Evolutionary conservation across 75 land plant species (phyloP), one percentile per base, ranked within the genome.

Genomic region (Larix kaempferi): DNA sequence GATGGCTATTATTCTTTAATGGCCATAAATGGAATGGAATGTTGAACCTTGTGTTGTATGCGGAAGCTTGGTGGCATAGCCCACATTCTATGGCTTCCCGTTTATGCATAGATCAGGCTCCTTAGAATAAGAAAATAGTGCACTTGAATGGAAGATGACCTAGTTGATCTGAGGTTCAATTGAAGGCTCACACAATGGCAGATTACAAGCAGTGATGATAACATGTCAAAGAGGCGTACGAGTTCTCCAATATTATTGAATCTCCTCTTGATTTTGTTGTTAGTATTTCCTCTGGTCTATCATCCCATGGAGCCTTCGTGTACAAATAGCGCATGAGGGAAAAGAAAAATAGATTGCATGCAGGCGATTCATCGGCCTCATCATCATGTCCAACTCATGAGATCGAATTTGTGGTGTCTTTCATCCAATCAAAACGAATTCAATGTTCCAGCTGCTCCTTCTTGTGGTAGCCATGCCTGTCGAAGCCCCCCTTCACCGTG

Each of bases 361-460:
- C 8, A 44, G 52, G 8, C 6, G 75, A 19, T 74, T 26, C 54
- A 16, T 23, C 54, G 41, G 55, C 23, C 17, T 72, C 21, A n/a
- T 35, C n/a, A 37, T 5, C 7, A 13, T 12, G 7, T 23, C 23
- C 21, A 77, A 2, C 49, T 71, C 56, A 29, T 37, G 13, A 25
- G 75, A 55, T 78, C 44, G 56, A 25, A 71, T 39, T 22, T 22
- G 23, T 52, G 27, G 41, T 57, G 73, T 58, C 64, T 52, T 73
- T 54, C 56, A 29, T 59, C 59, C 65, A 26, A 21, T 26, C 56
- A 55, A 19, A 17, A 41, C 66, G 22, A 37, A 33, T 67, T 59
- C 80, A 27, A 35, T 25, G 60, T 39, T 44, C 49, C 60, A 59
- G 35, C 23, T 56, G 19, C 73, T 41, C 55, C 16, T 16, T 19